A percentile compares a stretch with the other conserved stretches of the same genome.
Conservation (phyloP, 495 filamentous ascomycete genomes). For the Penicillium herquei region DNA sequence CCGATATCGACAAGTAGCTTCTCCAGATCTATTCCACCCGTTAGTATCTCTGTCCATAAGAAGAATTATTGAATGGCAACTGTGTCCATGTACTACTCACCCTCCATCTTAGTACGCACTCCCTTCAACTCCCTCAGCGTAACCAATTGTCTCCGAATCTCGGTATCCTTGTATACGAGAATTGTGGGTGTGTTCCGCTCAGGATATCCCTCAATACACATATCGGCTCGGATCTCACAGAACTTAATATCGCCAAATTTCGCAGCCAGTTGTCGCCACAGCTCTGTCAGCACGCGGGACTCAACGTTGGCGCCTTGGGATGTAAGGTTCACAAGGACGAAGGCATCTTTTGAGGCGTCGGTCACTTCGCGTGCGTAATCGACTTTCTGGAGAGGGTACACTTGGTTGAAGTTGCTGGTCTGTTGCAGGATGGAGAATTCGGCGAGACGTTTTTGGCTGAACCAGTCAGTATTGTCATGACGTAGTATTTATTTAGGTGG, state of each 20-base stretch:
- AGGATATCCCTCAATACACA: slow-evolving; percentile 96
- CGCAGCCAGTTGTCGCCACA: slow-evolving; percentile 81
- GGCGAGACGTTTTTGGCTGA: slow-evolving; percentile 72
- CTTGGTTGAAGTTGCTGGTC: slow-evolving; percentile 77
- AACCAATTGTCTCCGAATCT: slow-evolving; percentile 85
- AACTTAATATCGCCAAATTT: slow-evolving; percentile 96
- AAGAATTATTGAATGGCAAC: not conserved
- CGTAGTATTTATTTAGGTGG: not conserved
- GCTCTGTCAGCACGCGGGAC: slow-evolving; percentile 73
- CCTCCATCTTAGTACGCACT: slow-evolving; percentile 61
- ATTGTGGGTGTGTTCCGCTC: slow-evolving; percentile 95
- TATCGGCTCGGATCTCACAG: slow-evolving; percentile 87
- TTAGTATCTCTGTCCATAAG: not conserved
- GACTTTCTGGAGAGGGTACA: slow-evolving; percentile 90
- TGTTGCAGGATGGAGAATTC: slow-evolving; percentile 74
- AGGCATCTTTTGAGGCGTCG: slow-evolving; percentile 70
- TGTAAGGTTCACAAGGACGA: slow-evolving; percentile 83
- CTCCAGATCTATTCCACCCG: slow-evolving; percentile 55
- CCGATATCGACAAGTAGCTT: slow-evolving; percentile 77
- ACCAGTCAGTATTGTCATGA: slow-evolving; percentile 13
- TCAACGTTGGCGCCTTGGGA: slow-evolving; percentile 79
- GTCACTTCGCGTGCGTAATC: slow-evolving; percentile 93
- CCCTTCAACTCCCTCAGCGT: slow-evolving; percentile 79
- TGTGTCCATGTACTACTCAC: slow-evolving; percentile 30
- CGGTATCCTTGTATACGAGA: slow-evolving; percentile 84